A percentile compares a stretch with the other conserved stretches of the same genome.
Evolutionary conservation across 2,329 filamentous ascomycete genomes (phyloP).

Genomic region (Fusarium sacchari): DNA sequence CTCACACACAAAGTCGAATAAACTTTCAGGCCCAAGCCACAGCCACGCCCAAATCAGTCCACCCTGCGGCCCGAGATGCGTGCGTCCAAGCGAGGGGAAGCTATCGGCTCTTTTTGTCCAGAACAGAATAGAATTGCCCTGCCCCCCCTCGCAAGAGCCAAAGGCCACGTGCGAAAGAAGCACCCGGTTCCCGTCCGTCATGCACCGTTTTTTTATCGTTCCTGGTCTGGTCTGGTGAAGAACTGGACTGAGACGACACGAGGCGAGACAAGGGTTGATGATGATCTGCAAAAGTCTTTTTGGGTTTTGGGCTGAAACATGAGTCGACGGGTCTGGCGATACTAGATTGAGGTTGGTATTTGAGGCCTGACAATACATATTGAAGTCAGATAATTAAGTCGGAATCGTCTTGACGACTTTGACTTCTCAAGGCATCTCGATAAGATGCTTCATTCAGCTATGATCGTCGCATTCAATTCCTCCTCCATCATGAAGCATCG

Average conservation of each 20-base stretch:
- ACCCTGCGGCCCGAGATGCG: conserved; percentile 22
- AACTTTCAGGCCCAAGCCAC: conserved; percentile 28
- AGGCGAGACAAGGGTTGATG: background rate
- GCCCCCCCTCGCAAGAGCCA: background rate
- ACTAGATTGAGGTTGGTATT: background rate
- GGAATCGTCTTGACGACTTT: background rate
- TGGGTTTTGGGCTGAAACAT: conserved; percentile 40
- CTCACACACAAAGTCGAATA: background rate
- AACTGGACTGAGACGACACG: background rate
- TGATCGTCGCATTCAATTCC: background rate
- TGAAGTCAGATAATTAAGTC: background rate
- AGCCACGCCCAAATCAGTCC: conserved; percentile 16
- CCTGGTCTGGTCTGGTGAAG: background rate
- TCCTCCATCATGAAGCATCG: background rate
- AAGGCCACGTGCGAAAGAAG: conserved; percentile 28
- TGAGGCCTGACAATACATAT: conserved; percentile 9
- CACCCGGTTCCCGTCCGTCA: background rate
- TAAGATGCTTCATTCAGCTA: background rate
- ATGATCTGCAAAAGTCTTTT: conserved; percentile 11
- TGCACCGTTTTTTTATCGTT: background rate
- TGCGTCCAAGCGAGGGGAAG: conserved; percentile 16
- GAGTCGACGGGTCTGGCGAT: conserved; percentile 21
- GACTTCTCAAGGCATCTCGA: background rate
- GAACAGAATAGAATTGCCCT: background rate
- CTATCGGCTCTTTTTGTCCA: background rate